Percentiles rank a stretch among this genome's conserved stretches.
phyloP scores from a whole-genome alignment of 2,329 filamentous ascomycete genomes.

The Falciphora oryzae region DNA sequence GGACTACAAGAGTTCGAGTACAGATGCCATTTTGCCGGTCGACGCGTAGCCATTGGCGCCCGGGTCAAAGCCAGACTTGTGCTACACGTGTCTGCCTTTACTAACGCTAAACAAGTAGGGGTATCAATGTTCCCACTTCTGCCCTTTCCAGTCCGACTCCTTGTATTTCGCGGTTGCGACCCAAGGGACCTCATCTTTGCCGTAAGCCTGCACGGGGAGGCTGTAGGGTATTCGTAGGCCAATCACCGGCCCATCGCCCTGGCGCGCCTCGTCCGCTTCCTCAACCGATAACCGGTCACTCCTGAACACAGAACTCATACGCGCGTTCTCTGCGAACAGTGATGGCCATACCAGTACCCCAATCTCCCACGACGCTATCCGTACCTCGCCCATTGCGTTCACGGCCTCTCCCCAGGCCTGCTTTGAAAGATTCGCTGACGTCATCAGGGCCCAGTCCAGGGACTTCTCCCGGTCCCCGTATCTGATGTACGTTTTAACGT shows the following conservation, averaged over 20 bases:
- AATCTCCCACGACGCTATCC: slow-evolving; percentile 76
- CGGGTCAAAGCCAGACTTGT: neutral
- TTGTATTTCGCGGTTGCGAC: slow-evolving; percentile 56
- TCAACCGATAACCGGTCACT: slow-evolving; percentile 44
- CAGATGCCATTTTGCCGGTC: neutral
- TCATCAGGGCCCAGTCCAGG: slow-evolving; percentile 81
- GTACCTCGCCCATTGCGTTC: slow-evolving; percentile 53
- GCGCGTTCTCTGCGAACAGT: slow-evolving; percentile 39
- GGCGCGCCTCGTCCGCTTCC: slow-evolving; percentile 15
- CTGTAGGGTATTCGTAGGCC: slow-evolving; percentile 80
- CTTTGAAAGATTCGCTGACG: slow-evolving; percentile 85
- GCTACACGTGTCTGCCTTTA: neutral
- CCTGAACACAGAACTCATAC: slow-evolving; percentile 66
- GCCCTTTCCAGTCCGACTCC: slow-evolving; percentile 57
- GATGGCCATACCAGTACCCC: slow-evolving; percentile 80
- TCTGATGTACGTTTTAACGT: slow-evolving; percentile 84
- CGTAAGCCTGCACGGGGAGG: slow-evolving; percentile 65
- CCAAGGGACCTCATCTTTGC: slow-evolving; percentile 64
- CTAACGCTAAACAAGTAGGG: neutral
- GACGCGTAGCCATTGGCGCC: neutral
- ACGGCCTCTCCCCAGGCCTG: slow-evolving; percentile 76
- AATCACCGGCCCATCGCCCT: slow-evolving; percentile 37
- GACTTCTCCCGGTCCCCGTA: slow-evolving; percentile 38
- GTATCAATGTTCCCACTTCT: slow-evolving; percentile 27
- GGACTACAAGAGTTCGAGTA: too few relatives aligned